These are phyloP conservation scores for Umbelopsis isabellina DNA, from an alignment of 192 early-diverging fungal species.

Conservation along the genomic window DNA sequence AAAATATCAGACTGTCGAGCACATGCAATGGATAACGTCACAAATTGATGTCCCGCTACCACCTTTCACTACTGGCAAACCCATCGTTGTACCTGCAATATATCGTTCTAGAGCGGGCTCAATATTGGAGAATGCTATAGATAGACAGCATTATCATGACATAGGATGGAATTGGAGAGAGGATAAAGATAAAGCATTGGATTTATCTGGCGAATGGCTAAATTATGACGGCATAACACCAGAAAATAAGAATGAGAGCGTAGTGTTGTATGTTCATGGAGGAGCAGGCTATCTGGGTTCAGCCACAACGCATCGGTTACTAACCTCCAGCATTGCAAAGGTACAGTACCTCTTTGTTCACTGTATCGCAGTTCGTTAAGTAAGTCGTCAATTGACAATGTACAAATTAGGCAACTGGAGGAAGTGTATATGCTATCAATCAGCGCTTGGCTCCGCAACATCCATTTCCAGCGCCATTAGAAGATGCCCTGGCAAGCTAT, in stretches of 20 bases:
- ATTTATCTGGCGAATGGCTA: conserved; percentile 44
- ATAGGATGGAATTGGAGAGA: conserved; percentile 49
- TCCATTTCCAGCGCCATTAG: conserved; percentile 77
- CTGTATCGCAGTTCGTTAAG: neutral
- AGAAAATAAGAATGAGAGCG: conserved; percentile 25
- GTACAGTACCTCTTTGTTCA: neutral
- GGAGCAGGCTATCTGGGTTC: conserved; percentile 60
- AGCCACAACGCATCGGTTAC: conserved; percentile 35
- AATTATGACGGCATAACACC: neutral
- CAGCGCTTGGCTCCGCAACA: conserved; percentile 81
- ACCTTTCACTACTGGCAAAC: neutral
- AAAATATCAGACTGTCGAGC: conserved; percentile 32
- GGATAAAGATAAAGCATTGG: conserved; percentile 21
- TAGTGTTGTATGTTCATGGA: conserved; percentile 78
- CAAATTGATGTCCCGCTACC: conserved; percentile 26
- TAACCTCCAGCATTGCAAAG: conserved; percentile 52
- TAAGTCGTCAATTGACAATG: neutral
- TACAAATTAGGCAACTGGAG: conserved; percentile 6
- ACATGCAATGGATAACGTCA: conserved; percentile 33
- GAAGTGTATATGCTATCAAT: conserved; percentile 40
- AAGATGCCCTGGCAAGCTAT: conserved; percentile 79
- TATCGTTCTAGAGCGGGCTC: conserved; percentile 39
- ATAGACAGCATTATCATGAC: conserved; percentile 20
- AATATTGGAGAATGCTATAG: conserved; percentile 32
- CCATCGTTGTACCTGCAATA: conserved; percentile 18